Evolutionary conservation across 2,329 filamentous ascomycete genomes (phyloP), one percentile per base, ranked within the genome.

Genomic region (Trichoderma arundinaceum): DNA sequence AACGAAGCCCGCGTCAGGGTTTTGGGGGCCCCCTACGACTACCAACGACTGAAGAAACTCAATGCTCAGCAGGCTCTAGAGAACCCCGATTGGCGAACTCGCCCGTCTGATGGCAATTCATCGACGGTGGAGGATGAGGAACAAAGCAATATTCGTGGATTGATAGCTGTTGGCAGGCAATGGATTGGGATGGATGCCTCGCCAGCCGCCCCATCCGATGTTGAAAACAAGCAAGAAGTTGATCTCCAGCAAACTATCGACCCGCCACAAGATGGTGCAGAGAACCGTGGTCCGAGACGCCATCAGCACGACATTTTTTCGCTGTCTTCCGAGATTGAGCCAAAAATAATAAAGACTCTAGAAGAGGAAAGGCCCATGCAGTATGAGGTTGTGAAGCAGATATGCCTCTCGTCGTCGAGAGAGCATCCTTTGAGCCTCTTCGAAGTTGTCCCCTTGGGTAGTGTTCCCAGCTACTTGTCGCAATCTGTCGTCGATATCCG

Each of bases 51-150:
- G 46, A 63, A 51, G 39, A 67, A 51, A n/a, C 41, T 54, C 15
- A 52, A 74, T 44, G 57, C 66, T 7, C 72, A 76, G 65, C 72
- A 76, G 66, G 76, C 76, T 28, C 73, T 78, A 72, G 75, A 71
- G 28, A 77, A 78, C 33, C 75, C 75, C 13, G 71, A 78, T 56
- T 78, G 76, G 76, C 74, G 76, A 38, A 69, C 67, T 33, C 75
- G 76, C 38, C 66, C 38, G 10, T 54, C 68, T 9, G 68, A 69
- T 8, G 63, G 68, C 2, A 63, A 54, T 17, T 65, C 49, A 8
- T 60, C 56, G 8, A 58, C 58, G 13, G 46, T 54, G 7, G 48
- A 35, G 9, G 22, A 35, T 15, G n/a, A 17, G 4, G 48, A 57
- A 10, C 19, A 46, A 2, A 12, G 9, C 4, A n/a, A 9, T 6